Conservation (phyloP, 129 eudicot species). For the Lactuca saligna region DNA sequence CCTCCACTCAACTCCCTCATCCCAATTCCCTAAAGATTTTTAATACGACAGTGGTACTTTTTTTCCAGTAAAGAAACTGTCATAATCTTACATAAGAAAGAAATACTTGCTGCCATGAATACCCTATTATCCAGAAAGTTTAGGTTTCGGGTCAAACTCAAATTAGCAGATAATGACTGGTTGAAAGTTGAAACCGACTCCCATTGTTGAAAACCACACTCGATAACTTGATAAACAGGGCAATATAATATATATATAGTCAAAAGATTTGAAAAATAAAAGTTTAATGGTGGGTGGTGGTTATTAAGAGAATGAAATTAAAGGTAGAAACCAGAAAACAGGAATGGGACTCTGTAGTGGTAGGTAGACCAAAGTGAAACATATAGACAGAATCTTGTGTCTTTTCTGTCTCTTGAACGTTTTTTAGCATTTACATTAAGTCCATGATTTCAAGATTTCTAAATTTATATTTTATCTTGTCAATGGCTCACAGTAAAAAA, state of each 20-base stretch:
- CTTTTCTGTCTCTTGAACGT: conserved; percentile 36
- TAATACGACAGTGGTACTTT: neutral
- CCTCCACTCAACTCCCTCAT: neutral
- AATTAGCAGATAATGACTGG: conserved; percentile 4
- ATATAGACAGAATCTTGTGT: conserved; percentile 37
- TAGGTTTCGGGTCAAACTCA: conserved; percentile 16
- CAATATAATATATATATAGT: conserved; percentile 11
- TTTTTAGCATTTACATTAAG: conserved; percentile 31
- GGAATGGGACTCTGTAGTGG: conserved; percentile 35
- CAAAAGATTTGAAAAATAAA: conserved; percentile 11
- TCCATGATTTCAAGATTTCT: conserved; percentile 27
- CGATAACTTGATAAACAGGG: conserved; percentile 13
- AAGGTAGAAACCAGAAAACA: conserved; percentile 37
- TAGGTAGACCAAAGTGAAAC: conserved; percentile 42
- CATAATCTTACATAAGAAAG: conserved; percentile 2
- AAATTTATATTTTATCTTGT: conserved; percentile 16
- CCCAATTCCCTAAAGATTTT: neutral
- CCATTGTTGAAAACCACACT: conserved; percentile 8
- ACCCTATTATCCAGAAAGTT: neutral
- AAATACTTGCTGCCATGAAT: conserved; percentile 6
- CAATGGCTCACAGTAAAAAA: conserved; percentile 3
- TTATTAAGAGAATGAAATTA: conserved; percentile 36
- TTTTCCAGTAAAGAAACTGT: neutral
- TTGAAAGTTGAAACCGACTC: conserved; percentile 13
- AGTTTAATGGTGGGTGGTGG: conserved; percentile 29